phyloP scores from a whole-genome alignment of 352 stramenopile genomes.

The Phytophthora multivora region DNA sequence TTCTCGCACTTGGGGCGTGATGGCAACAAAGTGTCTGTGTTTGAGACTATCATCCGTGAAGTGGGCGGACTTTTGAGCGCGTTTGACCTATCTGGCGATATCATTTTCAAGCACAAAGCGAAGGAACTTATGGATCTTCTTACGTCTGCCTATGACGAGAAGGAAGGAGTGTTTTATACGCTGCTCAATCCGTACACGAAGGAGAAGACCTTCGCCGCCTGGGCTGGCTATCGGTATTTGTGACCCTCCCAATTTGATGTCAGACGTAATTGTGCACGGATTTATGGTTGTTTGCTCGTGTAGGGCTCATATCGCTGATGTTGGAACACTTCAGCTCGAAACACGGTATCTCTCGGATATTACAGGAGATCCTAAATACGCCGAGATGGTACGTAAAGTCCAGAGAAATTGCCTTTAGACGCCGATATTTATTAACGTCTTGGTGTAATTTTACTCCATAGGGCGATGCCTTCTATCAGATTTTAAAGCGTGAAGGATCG shows the following conservation, averaged over 20 bases:
- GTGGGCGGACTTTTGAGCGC: slow-evolving; percentile 97
- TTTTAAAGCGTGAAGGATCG: slow-evolving; percentile 70
- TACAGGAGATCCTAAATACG: slow-evolving; percentile 80
- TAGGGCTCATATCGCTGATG: slow-evolving; percentile 78
- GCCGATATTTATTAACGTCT: no score
- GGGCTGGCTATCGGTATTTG: slow-evolving; percentile 44
- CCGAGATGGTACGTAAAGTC: slow-evolving; percentile 44
- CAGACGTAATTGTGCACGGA: not conserved
- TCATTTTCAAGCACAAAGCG: slow-evolving; percentile 92
- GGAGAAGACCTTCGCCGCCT: slow-evolving; percentile 44
- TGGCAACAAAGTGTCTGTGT: slow-evolving; percentile 90
- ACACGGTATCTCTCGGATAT: slow-evolving; percentile 80
- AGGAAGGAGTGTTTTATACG: slow-evolving; percentile 91
- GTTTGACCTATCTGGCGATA: slow-evolving; percentile 91
- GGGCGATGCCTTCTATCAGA: slow-evolving; percentile 81
- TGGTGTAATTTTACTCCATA: slow-evolving; percentile 9
- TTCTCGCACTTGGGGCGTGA: slow-evolving; percentile 77
- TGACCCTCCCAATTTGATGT: not conserved
- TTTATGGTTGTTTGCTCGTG: not conserved
- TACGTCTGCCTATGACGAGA: slow-evolving; percentile 88
- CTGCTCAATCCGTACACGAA: slow-evolving; percentile 89
- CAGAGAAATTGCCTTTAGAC: not conserved
- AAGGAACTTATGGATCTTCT: slow-evolving; percentile 82
- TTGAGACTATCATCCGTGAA: slow-evolving; percentile 99
- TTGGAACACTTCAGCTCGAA: slow-evolving; percentile 88